Base-by-base conservation (phyloP, 345 rosid genomes). In the Pseudoturritis turrita region DNA sequence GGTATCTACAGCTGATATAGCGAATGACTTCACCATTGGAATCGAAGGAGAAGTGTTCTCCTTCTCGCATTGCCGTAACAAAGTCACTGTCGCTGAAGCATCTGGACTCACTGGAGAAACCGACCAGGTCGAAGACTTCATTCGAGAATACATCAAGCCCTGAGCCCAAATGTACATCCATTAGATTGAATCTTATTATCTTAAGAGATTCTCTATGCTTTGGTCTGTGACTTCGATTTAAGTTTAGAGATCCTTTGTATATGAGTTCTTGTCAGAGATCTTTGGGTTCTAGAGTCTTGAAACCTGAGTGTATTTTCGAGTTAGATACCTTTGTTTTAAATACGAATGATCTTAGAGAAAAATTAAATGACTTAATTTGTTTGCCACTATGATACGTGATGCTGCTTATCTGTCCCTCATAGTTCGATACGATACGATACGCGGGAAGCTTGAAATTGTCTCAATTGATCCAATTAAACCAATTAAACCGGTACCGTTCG, bases 11-110 rank as follows among this genome's bases (percentile, higher is more conserved):
- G 96, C 99, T 70, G 99, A 95, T 77, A 80, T 95, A 45, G 82
- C 96, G 22, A 85, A 81, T 62, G 96, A 91, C 71, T 81, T 81
- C 82, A 84, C 92, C 17, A 88, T 91, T 11, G 98, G 99, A 50
- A 77, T 81, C 14, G 78, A 87, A 19, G 99, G 96, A 65, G 84
- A 86, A 79, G 71, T 81, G 7, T 95, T 95, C 78, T 53, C 85
- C 17, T 91, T 95, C 79, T 54, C 87, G 10, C 98, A 91, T 45
- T 95, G 99, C 78, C 73, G 37, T 31, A 95, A 89, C 83, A 82
- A 73, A 70, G 92, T 95, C 70, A 83, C 90, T 0, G 36, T 86
- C 26, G 96, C 84, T 2, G 99, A 91, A 31, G 83, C 92, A 71
- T 88, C 98, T 28, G 96, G 90, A 62, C 83, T 88, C 84, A 85